Evolutionary conservation across 1,284 basidiomycete genomes (phyloP), one percentile per base, ranked within the genome.

Genomic region (Vanrija pseudolonga): DNA sequence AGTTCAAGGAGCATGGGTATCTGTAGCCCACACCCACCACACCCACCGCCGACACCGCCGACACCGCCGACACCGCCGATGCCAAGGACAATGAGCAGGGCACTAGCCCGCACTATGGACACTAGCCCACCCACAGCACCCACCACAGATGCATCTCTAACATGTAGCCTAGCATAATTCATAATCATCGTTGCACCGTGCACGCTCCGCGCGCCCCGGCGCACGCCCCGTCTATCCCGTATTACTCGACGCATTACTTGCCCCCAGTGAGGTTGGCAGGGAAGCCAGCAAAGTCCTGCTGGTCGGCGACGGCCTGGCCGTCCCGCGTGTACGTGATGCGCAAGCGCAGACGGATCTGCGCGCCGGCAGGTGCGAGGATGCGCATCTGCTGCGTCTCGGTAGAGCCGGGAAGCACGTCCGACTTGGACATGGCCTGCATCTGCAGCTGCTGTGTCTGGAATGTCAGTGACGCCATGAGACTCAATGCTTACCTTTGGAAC

Each of bases 351-450:
- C 94, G 85, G 37, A 98, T 79, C 55, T 84, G 84, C 51, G 89
- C 92, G 24, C 91, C 92, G 4, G 82, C 82, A 7, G 91, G 91
- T 8, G 89, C 91, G 49, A 92, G 82, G 26, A 99, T 85, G 11
- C 93, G 83, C 86, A 99, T 87, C 68, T 95, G 91, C 74, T 98
- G 96, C 17, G 92, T 96, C 76, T 97, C 95, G 18, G 84, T 83
- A 9, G 84, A 77, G 1, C 91, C 92, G 0, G 91, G 87, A 15
- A 76, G 78, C 22, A 98, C 81, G 50, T 85, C 85, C 11, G 87
- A 78, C 73, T 87, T 93, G 8, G 91, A 93, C 86, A 98, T 98
- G 6, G 95, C 90, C 56, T 93, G 83, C 95, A 99, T 98, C 73
- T 98, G 94, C 55, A 99, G 76, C 72, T 97, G 94, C 79, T 98